Base-by-base conservation (phyloP, 192 early-diverging fungal genomes). In the Backusella tuberculispora region DNA sequence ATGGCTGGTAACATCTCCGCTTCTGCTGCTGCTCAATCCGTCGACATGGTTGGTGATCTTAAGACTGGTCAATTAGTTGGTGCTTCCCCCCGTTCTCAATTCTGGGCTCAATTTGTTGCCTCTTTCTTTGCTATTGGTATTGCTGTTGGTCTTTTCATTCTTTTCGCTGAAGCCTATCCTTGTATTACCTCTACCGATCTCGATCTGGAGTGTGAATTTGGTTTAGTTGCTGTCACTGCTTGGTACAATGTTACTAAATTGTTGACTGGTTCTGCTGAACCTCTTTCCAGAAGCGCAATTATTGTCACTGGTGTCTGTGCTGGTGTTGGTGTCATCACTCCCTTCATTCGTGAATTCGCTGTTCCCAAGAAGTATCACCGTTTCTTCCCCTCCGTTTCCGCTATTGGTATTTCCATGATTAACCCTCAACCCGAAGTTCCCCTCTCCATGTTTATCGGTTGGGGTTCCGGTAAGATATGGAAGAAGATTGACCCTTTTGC, bases 11-110 rank as follows among this genome's bases (percentile, higher is more conserved):
- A 86, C 83, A 82, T 90, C 74, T 77, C 87, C 71, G 85, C 85
- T 17, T 80, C 84, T 5, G 88, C 84, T 60, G 85, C 89, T 71
- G 72, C 81, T 44, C 88, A 90, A 69, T 46, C 85, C 69, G 90
- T 89, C 43, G 91, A 92, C 65, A 92, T 92, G 91, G 87, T 92
- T 70, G 84, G 89, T 44, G 91, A 92, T 80, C 80, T 92, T 60
- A 92, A 92, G 76, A 92, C 91, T 48, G 91, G 80, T 65, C 87
- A 92, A 34, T 69, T 92, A 64, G 66, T 92, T 21, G 82, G 85
- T 64, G 91, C 91, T 15, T 84, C 88, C 14, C 91, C 91, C 43
- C 75, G 79, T 21, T 85, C 90, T 45, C 90, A 92, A 75, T 86
- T 92, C 82, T 77, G 78, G 63, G 90, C 89, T 46, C 90, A 92